Percentiles rank a stretch among this genome's conserved stretches.
Conservation (phyloP, 352 stramenopile genomes). For the Chrysophaeum taylorii region DNA sequence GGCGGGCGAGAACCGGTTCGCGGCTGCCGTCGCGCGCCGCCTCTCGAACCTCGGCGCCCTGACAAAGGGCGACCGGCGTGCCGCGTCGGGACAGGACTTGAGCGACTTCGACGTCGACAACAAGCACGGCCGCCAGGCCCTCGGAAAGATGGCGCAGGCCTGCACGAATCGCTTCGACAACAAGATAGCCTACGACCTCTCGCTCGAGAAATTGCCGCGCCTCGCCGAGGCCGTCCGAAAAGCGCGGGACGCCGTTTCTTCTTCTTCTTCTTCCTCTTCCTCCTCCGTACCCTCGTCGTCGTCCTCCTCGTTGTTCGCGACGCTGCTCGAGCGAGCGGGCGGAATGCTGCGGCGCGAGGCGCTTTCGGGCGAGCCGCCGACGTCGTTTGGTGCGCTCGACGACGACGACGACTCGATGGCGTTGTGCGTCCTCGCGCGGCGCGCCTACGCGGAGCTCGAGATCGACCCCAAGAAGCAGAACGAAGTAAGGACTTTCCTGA, state of each 20-base stretch:
- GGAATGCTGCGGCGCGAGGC: background rate
- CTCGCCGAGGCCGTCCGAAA: background rate
- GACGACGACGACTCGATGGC: background rate
- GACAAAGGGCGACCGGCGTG: slow-evolving; percentile 59
- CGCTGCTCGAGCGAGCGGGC: background rate
- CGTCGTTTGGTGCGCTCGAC: background rate
- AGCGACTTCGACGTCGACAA: slow-evolving; percentile 33
- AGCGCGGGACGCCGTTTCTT: background rate
- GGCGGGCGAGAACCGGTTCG: slow-evolving; percentile 58
- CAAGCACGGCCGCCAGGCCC: slow-evolving; percentile 20
- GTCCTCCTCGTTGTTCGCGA: background rate
- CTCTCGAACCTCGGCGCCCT: slow-evolving; percentile 58
- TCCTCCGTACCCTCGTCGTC: too few species aligned
- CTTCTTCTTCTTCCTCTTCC: too few species aligned
- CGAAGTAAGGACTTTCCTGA: slow-evolving; percentile 34
- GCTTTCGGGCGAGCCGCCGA: background rate
- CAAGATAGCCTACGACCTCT: background rate
- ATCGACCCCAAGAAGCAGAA: slow-evolving; percentile 33
- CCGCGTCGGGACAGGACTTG: slow-evolving; percentile 46
- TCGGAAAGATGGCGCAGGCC: slow-evolving; percentile 17
- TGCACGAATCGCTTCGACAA: background rate
- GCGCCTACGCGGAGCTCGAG: slow-evolving; percentile 29
- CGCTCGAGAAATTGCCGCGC: background rate
- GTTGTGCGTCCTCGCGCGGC: background rate
- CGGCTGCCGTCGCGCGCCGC: slow-evolving; percentile 53